Percentiles rank a stretch among this genome's conserved stretches.
phyloP scores from a whole-genome alignment of 768 basidiomycete species.

The Lactarius hatsudake region DNA sequence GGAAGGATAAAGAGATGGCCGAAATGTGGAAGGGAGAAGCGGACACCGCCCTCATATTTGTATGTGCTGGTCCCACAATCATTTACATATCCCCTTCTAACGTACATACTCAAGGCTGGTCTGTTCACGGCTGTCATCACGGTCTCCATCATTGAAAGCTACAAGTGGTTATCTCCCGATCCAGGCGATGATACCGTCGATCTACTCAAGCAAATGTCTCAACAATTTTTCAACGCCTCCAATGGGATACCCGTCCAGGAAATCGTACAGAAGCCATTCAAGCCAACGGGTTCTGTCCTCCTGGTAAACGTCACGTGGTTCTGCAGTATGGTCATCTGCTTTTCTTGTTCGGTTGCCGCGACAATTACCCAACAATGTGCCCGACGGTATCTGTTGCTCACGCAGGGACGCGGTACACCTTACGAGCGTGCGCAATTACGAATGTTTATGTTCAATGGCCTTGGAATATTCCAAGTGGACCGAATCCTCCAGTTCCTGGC shows the following conservation, averaged over 20 bases:
- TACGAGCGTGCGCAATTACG: neutral
- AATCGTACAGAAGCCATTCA: neutral
- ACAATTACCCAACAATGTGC: constrained; percentile 12
- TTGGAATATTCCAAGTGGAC: neutral
- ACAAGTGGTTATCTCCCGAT: constrained; percentile 15
- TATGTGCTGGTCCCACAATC: neutral
- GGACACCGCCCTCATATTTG: constrained; percentile 11
- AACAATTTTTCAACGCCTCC: neutral
- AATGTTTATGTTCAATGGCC: neutral
- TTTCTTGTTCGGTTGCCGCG: constrained; percentile 2
- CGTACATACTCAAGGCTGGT: constrained; percentile 10
- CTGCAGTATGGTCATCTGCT: constrained; percentile 2
- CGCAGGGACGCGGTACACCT: neutral
- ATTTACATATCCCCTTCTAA: neutral
- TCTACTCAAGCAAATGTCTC: neutral
- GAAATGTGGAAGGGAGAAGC: constrained; percentile 14
- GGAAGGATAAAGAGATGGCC: constrained; percentile 1
- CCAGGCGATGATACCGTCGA: neutral
- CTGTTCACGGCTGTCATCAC: constrained; percentile 22
- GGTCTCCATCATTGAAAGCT: constrained; percentile 18
- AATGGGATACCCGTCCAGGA: neutral
- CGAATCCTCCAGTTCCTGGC: neutral
- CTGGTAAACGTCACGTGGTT: constrained; percentile 9
- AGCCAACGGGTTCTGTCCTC: neutral
- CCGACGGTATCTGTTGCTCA: neutral